Evolutionary conservation across 1,284 basidiomycete genomes (phyloP).

Genomic region (Gastroboletus turbinatus): DNA sequence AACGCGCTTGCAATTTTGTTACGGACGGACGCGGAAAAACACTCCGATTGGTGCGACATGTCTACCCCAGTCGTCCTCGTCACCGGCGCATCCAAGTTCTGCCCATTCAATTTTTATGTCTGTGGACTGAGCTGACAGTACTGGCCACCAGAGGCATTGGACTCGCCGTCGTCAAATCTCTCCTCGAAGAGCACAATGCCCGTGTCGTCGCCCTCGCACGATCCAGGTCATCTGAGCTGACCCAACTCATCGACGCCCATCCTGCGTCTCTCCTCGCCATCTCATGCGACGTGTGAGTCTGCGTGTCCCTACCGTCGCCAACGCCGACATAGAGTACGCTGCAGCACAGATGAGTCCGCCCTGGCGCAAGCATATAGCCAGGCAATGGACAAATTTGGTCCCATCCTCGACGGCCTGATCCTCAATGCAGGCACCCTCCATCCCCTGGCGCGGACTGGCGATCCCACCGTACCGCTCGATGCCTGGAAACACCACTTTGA

Average conservation of each 20-base stretch:
- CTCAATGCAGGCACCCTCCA: slow-evolving; percentile 77
- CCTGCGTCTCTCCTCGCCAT: slow-evolving; percentile 49
- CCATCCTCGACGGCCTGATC: slow-evolving; percentile 67
- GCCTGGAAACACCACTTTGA: slow-evolving; percentile 72
- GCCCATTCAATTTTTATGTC: background rate
- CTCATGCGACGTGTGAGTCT: slow-evolving; percentile 72
- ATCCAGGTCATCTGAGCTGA: slow-evolving; percentile 61
- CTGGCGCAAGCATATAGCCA: slow-evolving; percentile 50
- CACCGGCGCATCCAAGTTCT: slow-evolving; percentile 76
- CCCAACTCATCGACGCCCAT: slow-evolving; percentile 48
- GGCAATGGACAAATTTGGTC: slow-evolving; percentile 51
- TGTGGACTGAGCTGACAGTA: slow-evolving; percentile 10
- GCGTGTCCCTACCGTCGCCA: background rate
- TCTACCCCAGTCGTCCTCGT: slow-evolving; percentile 58
- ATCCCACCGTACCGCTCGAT: slow-evolving; percentile 38
- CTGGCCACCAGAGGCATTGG: slow-evolving; percentile 70
- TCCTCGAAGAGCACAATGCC: slow-evolving; percentile 60
- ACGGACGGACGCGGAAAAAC: slow-evolving; percentile 30
- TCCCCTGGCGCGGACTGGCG: slow-evolving; percentile 45
- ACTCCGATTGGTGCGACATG: slow-evolving; percentile 15
- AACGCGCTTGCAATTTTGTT: slow-evolving; percentile 28
- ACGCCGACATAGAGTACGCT: slow-evolving; percentile 7
- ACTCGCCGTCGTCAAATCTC: slow-evolving; percentile 63
- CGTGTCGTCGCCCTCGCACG: slow-evolving; percentile 79
- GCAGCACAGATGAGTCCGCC: slow-evolving; percentile 58